Evolutionary conservation across 2,329 filamentous ascomycete genomes (phyloP).

Genomic region (Apiospora arundinis): DNA sequence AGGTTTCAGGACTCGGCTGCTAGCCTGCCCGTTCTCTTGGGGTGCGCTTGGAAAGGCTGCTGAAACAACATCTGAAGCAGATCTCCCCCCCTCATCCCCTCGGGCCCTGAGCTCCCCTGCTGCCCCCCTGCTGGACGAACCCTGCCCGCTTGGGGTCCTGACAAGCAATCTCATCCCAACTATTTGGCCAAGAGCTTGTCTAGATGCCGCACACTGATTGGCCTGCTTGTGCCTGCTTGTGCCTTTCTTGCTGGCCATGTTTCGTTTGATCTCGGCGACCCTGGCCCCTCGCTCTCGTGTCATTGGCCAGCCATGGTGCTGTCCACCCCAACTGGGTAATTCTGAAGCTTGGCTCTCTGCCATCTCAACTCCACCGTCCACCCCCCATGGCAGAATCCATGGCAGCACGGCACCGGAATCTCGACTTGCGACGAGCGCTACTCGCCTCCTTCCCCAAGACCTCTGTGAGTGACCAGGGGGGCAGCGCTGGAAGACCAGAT

Average conservation of each 20-base stretch:
- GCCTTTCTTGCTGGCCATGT: background rate
- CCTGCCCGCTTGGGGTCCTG: slow-evolving; percentile 15
- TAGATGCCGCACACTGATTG: background rate
- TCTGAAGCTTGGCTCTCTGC: slow-evolving; percentile 8
- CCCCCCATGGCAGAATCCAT: background rate
- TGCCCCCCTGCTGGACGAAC: slow-evolving; percentile 24
- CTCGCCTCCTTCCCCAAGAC: background rate
- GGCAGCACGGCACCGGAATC: slow-evolving; percentile 15
- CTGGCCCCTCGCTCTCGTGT: background rate
- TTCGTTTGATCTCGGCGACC: slow-evolving; percentile 17
- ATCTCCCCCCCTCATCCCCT: slow-evolving; percentile 30
- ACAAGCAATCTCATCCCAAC: slow-evolving; percentile 21
- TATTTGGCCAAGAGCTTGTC: background rate
- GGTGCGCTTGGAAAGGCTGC: slow-evolving; percentile 20
- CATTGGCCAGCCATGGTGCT: slow-evolving; percentile 3
- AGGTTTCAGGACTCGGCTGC: slow-evolving; percentile 41
- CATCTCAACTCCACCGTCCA: slow-evolving; percentile 1
- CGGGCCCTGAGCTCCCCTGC: slow-evolving; percentile 28
- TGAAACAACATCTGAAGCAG: slow-evolving; percentile 42
- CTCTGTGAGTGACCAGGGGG: slow-evolving; percentile 18
- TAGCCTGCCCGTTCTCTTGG: slow-evolving; percentile 34
- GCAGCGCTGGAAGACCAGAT: slow-evolving; percentile 31
- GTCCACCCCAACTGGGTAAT: background rate
- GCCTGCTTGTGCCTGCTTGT: background rate
- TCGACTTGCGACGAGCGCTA: slow-evolving; percentile 17